Base-by-base conservation (phyloP, 805 yeast species). In the Starmera caribaea region DNA sequence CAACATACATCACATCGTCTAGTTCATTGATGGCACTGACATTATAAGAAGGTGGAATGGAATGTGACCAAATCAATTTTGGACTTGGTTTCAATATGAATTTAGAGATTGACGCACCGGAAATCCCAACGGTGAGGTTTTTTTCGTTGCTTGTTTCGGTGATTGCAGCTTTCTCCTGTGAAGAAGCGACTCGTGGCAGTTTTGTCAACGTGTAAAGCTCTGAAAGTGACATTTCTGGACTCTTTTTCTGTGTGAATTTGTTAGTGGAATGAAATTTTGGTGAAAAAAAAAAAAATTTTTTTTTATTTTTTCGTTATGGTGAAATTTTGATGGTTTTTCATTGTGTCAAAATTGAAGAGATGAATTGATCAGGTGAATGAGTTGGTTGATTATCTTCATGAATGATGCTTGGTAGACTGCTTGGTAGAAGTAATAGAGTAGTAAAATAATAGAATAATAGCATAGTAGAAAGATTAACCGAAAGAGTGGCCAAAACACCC, bases 51-150 rank as follows among this genome's bases (percentile, higher is more conserved):
- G 77, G 77, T 7, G 72, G 64, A 29, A 73, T 60, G 15, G 77
- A 70, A 47, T 65, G 64, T 4, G 76, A 68, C 79, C 78, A 73
- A 33, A 66, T 55, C 35, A 73, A 57, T 48, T 69, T 70, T 9
- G 79, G 79, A 30, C 73, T 63, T 32, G 79, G 79, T 40, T 61
- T 68, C 38, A 72, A 58, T 16, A 70, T 59, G 49, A 70, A 71
- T 29, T 50, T 50, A 5, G 55, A 50, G 33, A 54, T 45, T 12
- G 57, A 49, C 5, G 57, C 50, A 16, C 58, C 57, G 17, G 57
- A 52, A 16, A 54, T 48, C 38, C 57, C 58, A 31, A 54, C 43
- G 41, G 46, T 45, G 1, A 54, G 34, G 12, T 44, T 50, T 5
- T 51, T 51, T 3, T 47, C 36, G 26, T 42, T 43, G 30, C 47